Conservation (phyloP, 2,329 filamentous ascomycete genomes). For the Penicillium crustosum region DNA sequence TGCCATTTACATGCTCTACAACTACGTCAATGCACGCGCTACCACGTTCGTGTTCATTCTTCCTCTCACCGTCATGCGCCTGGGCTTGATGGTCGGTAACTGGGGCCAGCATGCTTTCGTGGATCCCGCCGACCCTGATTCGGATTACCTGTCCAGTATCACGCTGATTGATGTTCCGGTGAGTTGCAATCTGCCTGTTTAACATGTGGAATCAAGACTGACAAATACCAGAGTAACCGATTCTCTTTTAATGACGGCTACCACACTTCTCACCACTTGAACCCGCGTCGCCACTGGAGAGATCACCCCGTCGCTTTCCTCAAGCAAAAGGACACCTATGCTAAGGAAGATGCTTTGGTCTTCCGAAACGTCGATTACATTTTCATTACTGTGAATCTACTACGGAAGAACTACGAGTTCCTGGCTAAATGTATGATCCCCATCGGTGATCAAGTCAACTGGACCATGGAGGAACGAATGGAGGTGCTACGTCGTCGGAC, state of each 20-base stretch:
- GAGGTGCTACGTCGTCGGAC: conserved; percentile 66
- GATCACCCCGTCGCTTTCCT: conserved; percentile 75
- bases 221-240: conserved; percentile 64
- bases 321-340: conserved; percentile 66
- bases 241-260: conserved; percentile 53
- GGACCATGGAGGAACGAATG: conserved; percentile 64
- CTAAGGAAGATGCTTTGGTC: conserved; percentile 66
- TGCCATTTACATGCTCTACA: conserved; percentile 54
- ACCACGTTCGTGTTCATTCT: conserved; percentile 66
- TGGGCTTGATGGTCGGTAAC: conserved; percentile 78
- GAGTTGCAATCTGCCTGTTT: conserved; percentile 36
- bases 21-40: conserved; percentile 53
- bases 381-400: conserved; percentile 67
- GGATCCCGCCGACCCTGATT: conserved; percentile 70
- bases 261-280: conserved; percentile 78
- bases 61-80: conserved; percentile 64
- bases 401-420: conserved; percentile 69
- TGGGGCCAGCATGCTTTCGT: conserved; percentile 84
- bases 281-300: conserved; percentile 76
- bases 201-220: not conserved
- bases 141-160: conserved; percentile 75
- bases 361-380: conserved; percentile 82
- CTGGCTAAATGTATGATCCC: conserved; percentile 71
- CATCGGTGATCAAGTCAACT: conserved; percentile 67
- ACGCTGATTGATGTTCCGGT: conserved; percentile 77